phyloP scores from a whole-genome alignment of 768 basidiomycete species.

The Candolleomyces aberdarensis region DNA sequence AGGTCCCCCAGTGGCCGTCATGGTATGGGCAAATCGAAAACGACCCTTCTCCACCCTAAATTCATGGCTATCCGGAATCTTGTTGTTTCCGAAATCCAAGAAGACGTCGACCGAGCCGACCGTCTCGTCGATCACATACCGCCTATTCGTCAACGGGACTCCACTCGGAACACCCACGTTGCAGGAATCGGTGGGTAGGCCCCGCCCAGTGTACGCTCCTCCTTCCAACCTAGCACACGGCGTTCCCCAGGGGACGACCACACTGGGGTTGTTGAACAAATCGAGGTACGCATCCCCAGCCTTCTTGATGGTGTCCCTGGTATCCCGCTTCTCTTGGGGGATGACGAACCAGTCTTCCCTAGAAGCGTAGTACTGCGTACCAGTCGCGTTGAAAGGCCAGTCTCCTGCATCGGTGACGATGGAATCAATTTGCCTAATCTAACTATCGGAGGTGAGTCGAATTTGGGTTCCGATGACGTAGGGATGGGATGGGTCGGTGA shows the following conservation, averaged over 20 bases:
- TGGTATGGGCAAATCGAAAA: constrained; percentile 8
- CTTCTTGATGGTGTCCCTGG: constrained; percentile 3
- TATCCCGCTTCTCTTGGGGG: constrained; percentile 1
- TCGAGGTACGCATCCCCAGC: constrained; percentile 11
- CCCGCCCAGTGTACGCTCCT: constrained; percentile 3
- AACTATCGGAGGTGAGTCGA: neutral
- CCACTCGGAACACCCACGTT: constrained; percentile 10
- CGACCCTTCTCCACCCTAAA: constrained; percentile 9
- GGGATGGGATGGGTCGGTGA: constrained; percentile 7
- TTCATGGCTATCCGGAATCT: constrained; percentile 9
- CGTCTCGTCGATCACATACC: constrained; percentile 13
- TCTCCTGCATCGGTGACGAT: constrained; percentile 9
- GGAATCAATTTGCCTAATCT: constrained; percentile 1
- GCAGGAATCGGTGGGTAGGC: constrained; percentile 6
- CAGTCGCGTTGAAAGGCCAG: constrained; percentile 12
- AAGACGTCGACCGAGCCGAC: constrained; percentile 10
- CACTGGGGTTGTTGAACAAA: constrained; percentile 7
- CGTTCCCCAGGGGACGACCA: constrained; percentile 5
- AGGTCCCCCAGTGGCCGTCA: constrained; percentile 1
- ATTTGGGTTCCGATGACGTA: constrained; percentile 11
- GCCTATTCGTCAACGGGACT: constrained; percentile 4
- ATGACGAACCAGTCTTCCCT: constrained; percentile 8
- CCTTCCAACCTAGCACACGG: constrained; percentile 8
- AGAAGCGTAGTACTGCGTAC: constrained; percentile 2
- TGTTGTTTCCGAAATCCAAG: constrained; percentile 6